Evolutionary conservation across 257 asterid species (phyloP).

Genomic region (Nemophila menziesii): DNA sequence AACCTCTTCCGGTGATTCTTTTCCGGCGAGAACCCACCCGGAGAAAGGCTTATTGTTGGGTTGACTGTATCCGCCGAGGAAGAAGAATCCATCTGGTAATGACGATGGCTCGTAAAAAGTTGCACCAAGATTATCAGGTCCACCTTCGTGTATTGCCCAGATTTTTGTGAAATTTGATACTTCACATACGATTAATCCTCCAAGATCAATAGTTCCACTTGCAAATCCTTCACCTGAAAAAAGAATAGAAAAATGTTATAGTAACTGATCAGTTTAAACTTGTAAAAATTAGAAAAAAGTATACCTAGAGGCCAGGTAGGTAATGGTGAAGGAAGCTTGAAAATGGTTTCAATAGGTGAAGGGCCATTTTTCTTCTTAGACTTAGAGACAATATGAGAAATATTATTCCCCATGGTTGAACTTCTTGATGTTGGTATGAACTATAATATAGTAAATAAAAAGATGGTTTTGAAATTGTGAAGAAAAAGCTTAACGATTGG

Average conservation of each 20-base stretch:
- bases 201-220: constrained; percentile 47
- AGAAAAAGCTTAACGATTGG: background rate
- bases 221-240: constrained; percentile 33
- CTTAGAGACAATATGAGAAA: constrained; percentile 18
- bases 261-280: background rate
- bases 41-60: constrained; percentile 49
- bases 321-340: constrained; percentile 56
- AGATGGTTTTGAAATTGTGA: constrained; percentile 1
- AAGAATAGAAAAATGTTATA: background rate
- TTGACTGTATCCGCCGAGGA: constrained; percentile 66
- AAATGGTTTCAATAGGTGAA: constrained; percentile 35
- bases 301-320: constrained; percentile 80
- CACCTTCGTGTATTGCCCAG: constrained; percentile 65
- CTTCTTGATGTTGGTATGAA: constrained; percentile 7
- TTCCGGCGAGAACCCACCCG: constrained; percentile 61
- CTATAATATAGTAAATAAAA: constrained; percentile 11
- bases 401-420: constrained; percentile 25
- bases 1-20: constrained; percentile 22
- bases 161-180: constrained; percentile 31
- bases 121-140: constrained; percentile 60
- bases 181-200: constrained; percentile 49
- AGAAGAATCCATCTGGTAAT: constrained; percentile 55
- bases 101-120: constrained; percentile 56
- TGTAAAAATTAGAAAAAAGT: background rate
- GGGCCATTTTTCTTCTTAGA: constrained; percentile 24